These are phyloP conservation scores for Metrosideros polymorpha DNA, from an alignment of 441 rosid genomes.

Conservation along the genomic window DNA sequence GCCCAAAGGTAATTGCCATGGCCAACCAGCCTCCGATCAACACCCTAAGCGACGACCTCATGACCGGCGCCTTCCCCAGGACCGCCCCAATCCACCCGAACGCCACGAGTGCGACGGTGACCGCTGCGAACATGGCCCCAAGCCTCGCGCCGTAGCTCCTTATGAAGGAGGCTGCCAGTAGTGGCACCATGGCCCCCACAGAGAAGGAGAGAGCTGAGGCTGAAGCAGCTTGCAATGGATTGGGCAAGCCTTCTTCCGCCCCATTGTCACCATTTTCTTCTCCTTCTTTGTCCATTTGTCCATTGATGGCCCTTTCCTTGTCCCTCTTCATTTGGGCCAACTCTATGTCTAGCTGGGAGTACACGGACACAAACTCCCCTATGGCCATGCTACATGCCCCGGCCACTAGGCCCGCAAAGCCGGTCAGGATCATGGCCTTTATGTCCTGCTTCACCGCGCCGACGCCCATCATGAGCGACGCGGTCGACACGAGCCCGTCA, in stretches of 20 bases:
- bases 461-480: slow-evolving; percentile 81
- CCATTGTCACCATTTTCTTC: neutral
- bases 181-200: slow-evolving; percentile 69
- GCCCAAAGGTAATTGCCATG: slow-evolving; percentile 79
- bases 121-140: slow-evolving; percentile 36
- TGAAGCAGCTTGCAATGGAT: slow-evolving; percentile 65
- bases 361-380: slow-evolving; percentile 90
- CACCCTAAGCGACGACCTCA: slow-evolving; percentile 54
- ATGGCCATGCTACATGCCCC: slow-evolving; percentile 98
- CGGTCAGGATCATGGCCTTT: slow-evolving; percentile 70
- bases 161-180: slow-evolving; percentile 71
- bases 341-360: slow-evolving; percentile 74
- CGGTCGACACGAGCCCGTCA: slow-evolving; percentile 78
- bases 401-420: slow-evolving; percentile 78
- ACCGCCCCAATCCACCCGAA: slow-evolving; percentile 75
- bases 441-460: slow-evolving; percentile 76
- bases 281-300: neutral
- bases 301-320: neutral
- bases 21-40: slow-evolving; percentile 85
- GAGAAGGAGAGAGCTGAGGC: slow-evolving; percentile 81
- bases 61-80: slow-evolving; percentile 53
- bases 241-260: slow-evolving; percentile 46
- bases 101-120: slow-evolving; percentile 40
- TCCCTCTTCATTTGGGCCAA: slow-evolving; percentile 60
- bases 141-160: slow-evolving; percentile 49